Percentiles rank a stretch among this genome's conserved stretches.
Conservation (phyloP, 495 filamentous ascomycete species). For the Penicillium dipodomyicola region DNA sequence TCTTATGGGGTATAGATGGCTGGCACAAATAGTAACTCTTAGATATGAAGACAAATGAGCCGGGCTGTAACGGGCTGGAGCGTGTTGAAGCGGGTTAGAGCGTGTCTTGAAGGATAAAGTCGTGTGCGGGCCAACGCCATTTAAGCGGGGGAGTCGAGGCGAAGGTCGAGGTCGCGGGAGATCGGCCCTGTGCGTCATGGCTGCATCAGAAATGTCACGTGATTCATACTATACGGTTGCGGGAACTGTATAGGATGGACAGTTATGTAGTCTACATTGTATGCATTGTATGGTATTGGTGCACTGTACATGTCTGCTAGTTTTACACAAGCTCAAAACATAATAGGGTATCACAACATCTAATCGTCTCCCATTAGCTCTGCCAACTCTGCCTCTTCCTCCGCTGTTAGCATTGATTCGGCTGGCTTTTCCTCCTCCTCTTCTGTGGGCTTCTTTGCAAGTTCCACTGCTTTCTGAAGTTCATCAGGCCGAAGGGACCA, state of each 20-base stretch:
- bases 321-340: slow-evolving; percentile 5
- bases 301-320: background rate
- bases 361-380: slow-evolving; percentile 75
- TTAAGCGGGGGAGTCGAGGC: slow-evolving; percentile 29
- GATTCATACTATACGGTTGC: background rate
- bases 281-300: background rate
- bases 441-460: slow-evolving; percentile 54
- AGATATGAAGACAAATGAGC: background rate
- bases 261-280: background rate
- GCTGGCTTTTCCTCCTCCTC: slow-evolving; percentile 16
- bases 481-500: slow-evolving; percentile 71
- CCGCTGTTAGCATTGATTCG: slow-evolving; percentile 62
- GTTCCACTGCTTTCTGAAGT: slow-evolving; percentile 59
- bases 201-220: slow-evolving; percentile 37
- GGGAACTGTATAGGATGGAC: background rate
- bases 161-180: slow-evolving; percentile 25
- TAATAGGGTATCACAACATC: slow-evolving; percentile 21
- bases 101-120: slow-evolving; percentile 7
- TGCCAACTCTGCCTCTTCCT: slow-evolving; percentile 84
- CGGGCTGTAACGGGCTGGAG: background rate
- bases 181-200: slow-evolving; percentile 43
- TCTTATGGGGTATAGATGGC: background rate
- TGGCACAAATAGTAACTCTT: background rate
- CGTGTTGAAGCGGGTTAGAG: background rate
- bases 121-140: slow-evolving; percentile 15